A percentile compares a stretch with the other conserved stretches of the same genome.
These are phyloP conservation scores for Prunus davidiana DNA, from an alignment of 306 rosid genomes.

Conservation along the genomic window DNA sequence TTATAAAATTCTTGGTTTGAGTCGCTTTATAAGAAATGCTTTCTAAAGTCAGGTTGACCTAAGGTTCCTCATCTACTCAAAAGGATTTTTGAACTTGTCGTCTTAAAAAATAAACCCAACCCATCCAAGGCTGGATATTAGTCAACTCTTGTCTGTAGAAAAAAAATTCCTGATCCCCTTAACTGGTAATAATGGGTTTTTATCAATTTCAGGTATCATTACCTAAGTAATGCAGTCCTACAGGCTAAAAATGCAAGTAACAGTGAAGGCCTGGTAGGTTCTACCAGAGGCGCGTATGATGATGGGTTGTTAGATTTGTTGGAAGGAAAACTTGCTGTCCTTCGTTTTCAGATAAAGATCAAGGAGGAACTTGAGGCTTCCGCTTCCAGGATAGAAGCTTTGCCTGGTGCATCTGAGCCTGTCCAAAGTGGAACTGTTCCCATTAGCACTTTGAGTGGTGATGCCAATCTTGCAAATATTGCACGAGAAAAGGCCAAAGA, in stretches of 20 bases:
- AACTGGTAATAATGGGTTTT: conserved; percentile 23
- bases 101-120: not conserved
- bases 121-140: not conserved
- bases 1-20: not conserved
- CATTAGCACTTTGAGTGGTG: conserved; percentile 35
- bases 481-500: conserved; percentile 69
- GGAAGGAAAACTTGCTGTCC: conserved; percentile 99
- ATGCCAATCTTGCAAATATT: conserved; percentile 42
- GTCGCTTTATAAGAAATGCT: not conserved
- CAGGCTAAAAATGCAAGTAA: conserved; percentile 82
- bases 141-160: not conserved
- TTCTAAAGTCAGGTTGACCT: not conserved
- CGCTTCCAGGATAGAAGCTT: conserved; percentile 64
- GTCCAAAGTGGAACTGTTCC: conserved; percentile 45
- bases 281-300: conserved; percentile 65
- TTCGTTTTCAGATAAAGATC: conserved; percentile 87
- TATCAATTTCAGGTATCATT: conserved; percentile 66
- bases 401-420: conserved; percentile 49
- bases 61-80: not conserved
- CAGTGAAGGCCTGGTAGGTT: conserved; percentile 57
- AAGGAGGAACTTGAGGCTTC: conserved; percentile 80
- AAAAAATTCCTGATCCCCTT: not conserved
- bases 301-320: conserved; percentile 85
- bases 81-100: not conserved
- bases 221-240: conserved; percentile 90